These are phyloP conservation scores for Phytopythium oedochilum DNA, from an alignment of 352 stramenopile species.

Conservation along the genomic window DNA sequence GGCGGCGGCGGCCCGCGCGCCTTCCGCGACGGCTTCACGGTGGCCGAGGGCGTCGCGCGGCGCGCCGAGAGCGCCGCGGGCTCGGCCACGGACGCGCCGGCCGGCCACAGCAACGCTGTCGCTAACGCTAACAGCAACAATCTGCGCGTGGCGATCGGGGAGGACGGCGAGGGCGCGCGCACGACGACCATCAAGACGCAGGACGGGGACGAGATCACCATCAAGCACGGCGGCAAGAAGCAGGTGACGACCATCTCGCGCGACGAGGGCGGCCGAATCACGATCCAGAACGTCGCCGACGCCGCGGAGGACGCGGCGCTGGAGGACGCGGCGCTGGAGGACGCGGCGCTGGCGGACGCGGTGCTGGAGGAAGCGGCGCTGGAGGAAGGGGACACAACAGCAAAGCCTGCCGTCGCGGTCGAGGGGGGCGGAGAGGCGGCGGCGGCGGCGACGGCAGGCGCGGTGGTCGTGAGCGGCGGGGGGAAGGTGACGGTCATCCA, in stretches of 20 bases:
- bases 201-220: slow-evolving; percentile 76
- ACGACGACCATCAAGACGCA: slow-evolving; percentile 75
- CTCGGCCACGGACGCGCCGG: slow-evolving; percentile 6
- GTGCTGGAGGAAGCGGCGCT: slow-evolving; percentile 2
- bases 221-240: slow-evolving; percentile 52
- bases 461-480: slow-evolving; percentile 22
- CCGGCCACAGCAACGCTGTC: background rate
- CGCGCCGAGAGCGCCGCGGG: slow-evolving; percentile 30
- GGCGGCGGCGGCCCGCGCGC: slow-evolving; percentile 27
- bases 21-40: slow-evolving; percentile 75
- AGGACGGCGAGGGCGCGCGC: slow-evolving; percentile 21
- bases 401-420: background rate
- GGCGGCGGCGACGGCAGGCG: slow-evolving; percentile 9
- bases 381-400: slow-evolving; percentile 5
- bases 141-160: background rate
- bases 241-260: slow-evolving; percentile 69
- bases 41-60: slow-evolving; percentile 38
- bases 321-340: slow-evolving; percentile 2
- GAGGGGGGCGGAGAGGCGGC: no score
- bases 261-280: slow-evolving; percentile 71
- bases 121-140: background rate
- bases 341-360: background rate
- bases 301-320: slow-evolving; percentile 6
- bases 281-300: slow-evolving; percentile 41
- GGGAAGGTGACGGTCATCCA: slow-evolving; percentile 49